Evolutionary conservation across 2,329 filamentous ascomycete species (phyloP).

Genomic region (Shiraia bambusicola): DNA sequence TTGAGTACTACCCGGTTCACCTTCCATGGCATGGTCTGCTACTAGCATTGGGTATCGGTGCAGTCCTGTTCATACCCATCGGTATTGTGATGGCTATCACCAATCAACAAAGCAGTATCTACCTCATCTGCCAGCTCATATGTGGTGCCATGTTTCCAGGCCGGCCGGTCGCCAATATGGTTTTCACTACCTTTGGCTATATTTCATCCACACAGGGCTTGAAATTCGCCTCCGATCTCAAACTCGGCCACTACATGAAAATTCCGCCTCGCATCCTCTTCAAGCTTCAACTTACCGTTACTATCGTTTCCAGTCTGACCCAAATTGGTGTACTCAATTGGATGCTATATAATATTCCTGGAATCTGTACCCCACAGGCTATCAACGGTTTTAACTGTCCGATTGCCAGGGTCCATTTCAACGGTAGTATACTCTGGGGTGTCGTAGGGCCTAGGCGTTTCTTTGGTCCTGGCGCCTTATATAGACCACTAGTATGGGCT

Average conservation of each 20-base stretch:
- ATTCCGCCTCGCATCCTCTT: conserved; percentile 79
- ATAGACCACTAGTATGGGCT: conserved; percentile 76
- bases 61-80: conserved; percentile 83
- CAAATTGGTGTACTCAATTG: conserved; percentile 86
- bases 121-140: conserved; percentile 82
- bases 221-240: conserved; percentile 84
- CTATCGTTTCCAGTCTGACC: conserved; percentile 73
- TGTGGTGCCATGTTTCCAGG: conserved; percentile 82
- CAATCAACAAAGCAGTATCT: conserved; percentile 84
- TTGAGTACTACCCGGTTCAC: conserved; percentile 76
- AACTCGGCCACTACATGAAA: conserved; percentile 87
- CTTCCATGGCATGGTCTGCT: conserved; percentile 85
- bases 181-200: conserved; percentile 88
- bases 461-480: conserved; percentile 74
- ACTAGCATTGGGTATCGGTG: conserved; percentile 74
- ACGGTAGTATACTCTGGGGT: conserved; percentile 86
- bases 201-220: conserved; percentile 86
- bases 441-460: conserved; percentile 81
- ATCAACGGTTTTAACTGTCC: conserved; percentile 87
- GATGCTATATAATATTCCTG: conserved; percentile 78
- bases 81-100: conserved; percentile 93
- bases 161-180: conserved; percentile 87
- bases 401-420: conserved; percentile 85
- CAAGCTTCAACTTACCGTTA: conserved; percentile 74
- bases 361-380: conserved; percentile 76